phyloP scores from a whole-genome alignment of 768 basidiomycete species.

The Mycena epipterygia region DNA sequence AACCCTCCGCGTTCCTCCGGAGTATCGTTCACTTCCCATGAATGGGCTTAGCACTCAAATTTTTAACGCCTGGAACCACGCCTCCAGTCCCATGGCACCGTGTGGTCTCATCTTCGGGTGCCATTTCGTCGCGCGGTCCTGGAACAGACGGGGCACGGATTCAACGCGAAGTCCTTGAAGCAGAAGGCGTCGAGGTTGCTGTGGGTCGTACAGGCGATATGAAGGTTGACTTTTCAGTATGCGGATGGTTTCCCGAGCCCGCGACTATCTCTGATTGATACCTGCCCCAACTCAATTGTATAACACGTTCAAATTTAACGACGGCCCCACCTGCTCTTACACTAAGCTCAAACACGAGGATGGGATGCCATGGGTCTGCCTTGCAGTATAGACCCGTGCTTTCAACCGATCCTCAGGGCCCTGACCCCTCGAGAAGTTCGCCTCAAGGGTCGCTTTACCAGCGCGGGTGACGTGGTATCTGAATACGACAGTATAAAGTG shows the following conservation, averaged over 20 bases:
- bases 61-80: slow-evolving; percentile 67
- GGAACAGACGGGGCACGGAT: slow-evolving; percentile 83
- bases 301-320: not conserved
- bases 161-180: slow-evolving; percentile 82
- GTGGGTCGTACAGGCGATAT: slow-evolving; percentile 67
- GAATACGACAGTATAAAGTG: slow-evolving; percentile 8
- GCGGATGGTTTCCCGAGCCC: slow-evolving; percentile 77
- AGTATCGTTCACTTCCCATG: slow-evolving; percentile 8
- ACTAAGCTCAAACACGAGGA: too few species aligned
- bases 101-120: slow-evolving; percentile 77
- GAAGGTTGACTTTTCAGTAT: slow-evolving; percentile 68
- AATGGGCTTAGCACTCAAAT: slow-evolving; percentile 77
- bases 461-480: not conserved
- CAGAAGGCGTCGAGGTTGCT: slow-evolving; percentile 86
- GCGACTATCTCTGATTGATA: slow-evolving; percentile 19
- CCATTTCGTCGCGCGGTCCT: slow-evolving; percentile 87
- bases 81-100: slow-evolving; percentile 89
- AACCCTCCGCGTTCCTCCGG: not conserved
- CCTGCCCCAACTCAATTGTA: not conserved
- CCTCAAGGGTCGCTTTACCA: slow-evolving; percentile 5
- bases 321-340: too few species aligned
- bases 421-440: not conserved
- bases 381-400: not conserved
- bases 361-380: not conserved
- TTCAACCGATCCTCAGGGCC: not conserved